Base-by-base conservation (phyloP, 768 basidiomycete species). In the Myochromella boudieri region DNA sequence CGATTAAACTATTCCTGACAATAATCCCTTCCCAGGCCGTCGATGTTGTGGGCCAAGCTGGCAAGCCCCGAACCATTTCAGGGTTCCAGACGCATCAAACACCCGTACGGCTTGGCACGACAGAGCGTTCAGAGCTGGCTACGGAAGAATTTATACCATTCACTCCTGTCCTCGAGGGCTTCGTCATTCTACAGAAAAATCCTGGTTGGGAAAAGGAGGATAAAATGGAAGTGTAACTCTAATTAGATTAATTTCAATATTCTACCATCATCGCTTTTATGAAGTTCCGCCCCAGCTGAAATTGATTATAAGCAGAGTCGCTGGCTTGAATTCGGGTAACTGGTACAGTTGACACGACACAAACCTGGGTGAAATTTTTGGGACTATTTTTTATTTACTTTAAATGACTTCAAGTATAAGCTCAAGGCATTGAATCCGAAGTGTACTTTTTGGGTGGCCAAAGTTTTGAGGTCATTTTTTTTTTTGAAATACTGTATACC, bases 81-180 rank as follows among this genome's bases (percentile, higher is more conserved):
- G 93, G 93, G 29, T 98, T 99, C 90, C 95, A 97, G 68, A 99
- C 97, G 12, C 94, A 98, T 68, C 84, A 90, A 61, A 93, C 97
- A 36, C 97, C 95, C 1, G 97, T 99, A 41, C 87, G 97, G 39
- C 68, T 99, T 52, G 95, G 90, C 4, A 95, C 93, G 49, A 93
- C 87, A 2, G 97, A 98, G 64, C 77, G 97, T 34, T 93, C 91
- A 5, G 97, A 98, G 71, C 71, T 98, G 51, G 97, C 93, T 11
- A 98, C 97, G 37, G 95, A 98, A 66, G 95, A 99, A 68, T 97
- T 74, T 67, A 90, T 97, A 56, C 87, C 94, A 2, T 99, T 89
- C 65, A 80, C 84, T 32, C 82, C 84, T 59, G 90, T 94, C 20
- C 75, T 99, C 40, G 95, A 98, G 68, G 94, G 94, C 48, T 87